Conservation (phyloP, 345 rosid species). For the Citrus mangshanensis region DNA sequence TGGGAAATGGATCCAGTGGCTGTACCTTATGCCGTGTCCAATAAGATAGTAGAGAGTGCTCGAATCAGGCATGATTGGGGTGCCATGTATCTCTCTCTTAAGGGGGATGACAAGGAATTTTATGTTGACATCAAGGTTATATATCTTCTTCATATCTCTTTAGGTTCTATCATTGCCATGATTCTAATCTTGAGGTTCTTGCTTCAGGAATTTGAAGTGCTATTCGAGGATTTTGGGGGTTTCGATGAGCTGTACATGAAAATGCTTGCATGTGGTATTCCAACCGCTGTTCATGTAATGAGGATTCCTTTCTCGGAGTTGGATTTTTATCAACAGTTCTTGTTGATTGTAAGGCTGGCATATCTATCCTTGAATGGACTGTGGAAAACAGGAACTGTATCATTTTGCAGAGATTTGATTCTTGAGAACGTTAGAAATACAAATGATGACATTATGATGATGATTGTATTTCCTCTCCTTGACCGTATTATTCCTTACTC, state of each 20-base stretch:
- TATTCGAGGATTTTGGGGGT: conserved; percentile 84
- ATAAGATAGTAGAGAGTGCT: conserved; percentile 68
- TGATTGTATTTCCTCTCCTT: conserved; percentile 56
- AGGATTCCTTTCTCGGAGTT: conserved; percentile 94
- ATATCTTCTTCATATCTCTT: conserved; percentile 10
- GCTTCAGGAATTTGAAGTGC: conserved; percentile 80
- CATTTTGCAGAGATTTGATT: conserved; percentile 44
- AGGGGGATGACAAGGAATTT: conserved; percentile 82
- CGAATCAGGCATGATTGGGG: conserved; percentile 96
- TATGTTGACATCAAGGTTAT: conserved; percentile 74
- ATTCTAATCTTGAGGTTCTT: conserved; percentile 25
- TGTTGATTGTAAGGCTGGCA: conserved; percentile 51
- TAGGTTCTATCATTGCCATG: conserved; percentile 4
- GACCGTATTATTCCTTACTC: conserved; percentile 71
- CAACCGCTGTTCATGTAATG: conserved; percentile 81
- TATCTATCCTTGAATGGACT: conserved; percentile 50
- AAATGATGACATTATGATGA: conserved; percentile 74
- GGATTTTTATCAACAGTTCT: conserved; percentile 68
- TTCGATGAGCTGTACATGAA: conserved; percentile 88
- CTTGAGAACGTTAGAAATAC: conserved; percentile 44
- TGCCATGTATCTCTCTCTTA: conserved; percentile 71
- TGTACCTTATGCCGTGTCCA: conserved; percentile 84
- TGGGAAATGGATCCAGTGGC: conserved; percentile 94
- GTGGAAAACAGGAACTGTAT: conserved; percentile 51
- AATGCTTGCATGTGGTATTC: conserved; percentile 85